Conservation (phyloP, 192 early-diverging fungal genomes). For the Irineochytrium annulatum region DNA sequence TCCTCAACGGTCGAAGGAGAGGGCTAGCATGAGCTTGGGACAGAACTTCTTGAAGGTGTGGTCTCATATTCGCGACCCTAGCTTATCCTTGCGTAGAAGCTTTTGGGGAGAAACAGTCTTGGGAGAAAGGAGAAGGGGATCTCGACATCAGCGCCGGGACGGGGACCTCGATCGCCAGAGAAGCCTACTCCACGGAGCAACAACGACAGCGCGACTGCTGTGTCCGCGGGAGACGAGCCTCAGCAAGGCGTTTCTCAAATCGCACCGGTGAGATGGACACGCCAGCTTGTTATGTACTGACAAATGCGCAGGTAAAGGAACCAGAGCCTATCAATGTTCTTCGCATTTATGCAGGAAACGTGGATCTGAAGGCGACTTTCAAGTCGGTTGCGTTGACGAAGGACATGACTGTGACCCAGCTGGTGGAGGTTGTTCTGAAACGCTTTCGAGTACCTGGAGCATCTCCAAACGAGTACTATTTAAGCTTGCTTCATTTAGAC, state of each 20-base stretch:
- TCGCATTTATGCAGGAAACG: conserved; percentile 47
- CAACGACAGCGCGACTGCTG: too few species aligned
- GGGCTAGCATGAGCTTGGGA: background rate
- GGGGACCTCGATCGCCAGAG: too few species aligned
- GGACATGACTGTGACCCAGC: conserved; percentile 30
- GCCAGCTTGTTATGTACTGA: too few species aligned
- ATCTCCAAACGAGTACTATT: conserved; percentile 32
- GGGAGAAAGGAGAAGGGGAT: background rate
- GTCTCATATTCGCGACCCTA: background rate
- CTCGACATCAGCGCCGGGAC: too few species aligned
- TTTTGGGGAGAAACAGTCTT: background rate
- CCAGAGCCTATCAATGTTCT: conserved; percentile 44
- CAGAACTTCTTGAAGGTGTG: conserved; percentile 3
- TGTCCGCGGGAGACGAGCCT: too few species aligned
- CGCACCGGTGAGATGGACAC: too few species aligned
- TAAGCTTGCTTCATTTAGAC: conserved; percentile 45
- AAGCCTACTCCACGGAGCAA: too few species aligned
- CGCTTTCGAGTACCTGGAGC: conserved; percentile 37
- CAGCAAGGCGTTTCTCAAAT: too few species aligned
- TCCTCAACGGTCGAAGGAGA: background rate
- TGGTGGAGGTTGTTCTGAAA: conserved; percentile 31
- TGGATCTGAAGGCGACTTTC: conserved; percentile 48
- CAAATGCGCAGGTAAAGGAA: background rate
- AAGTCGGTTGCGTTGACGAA: conserved; percentile 42
- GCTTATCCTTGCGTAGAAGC: background rate